Evolutionary conservation across 768 basidiomycete genomes (phyloP), one percentile per base, ranked within the genome.

Genomic region (Amanita pallidorosea): DNA sequence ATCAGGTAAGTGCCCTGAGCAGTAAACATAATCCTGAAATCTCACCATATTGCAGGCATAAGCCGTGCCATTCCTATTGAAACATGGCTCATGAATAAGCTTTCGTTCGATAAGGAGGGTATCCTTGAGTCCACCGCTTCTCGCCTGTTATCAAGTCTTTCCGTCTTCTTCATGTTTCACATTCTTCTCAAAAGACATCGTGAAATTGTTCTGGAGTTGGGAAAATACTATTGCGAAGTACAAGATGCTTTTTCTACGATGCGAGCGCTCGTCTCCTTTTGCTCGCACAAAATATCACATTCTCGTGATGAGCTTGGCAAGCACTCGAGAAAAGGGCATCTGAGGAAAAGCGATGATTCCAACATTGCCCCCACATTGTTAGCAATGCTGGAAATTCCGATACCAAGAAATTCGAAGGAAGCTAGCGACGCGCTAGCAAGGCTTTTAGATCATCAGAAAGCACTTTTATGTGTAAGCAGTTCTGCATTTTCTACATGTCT

Each of bases 381-480:
- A 11, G 11, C 11, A 13, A 37, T 29, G 13, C 37, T 49, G 12
- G 47, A 25, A n/a, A 17, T 49, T 27, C 17, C 47, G 5, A 12
- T 25, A 9, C 47, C 47, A 7, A 20, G 22, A 17, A 15, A 49
- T 37, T 22, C 38, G 3, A 50, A 18, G 7, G 40, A 50, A 20
- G 40, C 18, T 8, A 17, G 43, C 1, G 2, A 13, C 4, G 29
- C 31, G 2, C 23, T 43, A 8, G 40, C 9, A 18, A 25, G 43
- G 31, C 47, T 63, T n/a, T 45, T 60, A 25, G 42, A 35, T 8
- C 37, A 41, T 29, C 55, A 61, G 12, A 58, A 57, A 34, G 38
- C 47, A 7, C 55, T 56, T 27, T 51, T 64, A 17, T 22, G 57
- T 44, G 63, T 63, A 46, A 35, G 56, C 49, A 7, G 13, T 12